Evolutionary conservation across 805 yeast species (phyloP).

Genomic region (Ogataea neopini): DNA sequence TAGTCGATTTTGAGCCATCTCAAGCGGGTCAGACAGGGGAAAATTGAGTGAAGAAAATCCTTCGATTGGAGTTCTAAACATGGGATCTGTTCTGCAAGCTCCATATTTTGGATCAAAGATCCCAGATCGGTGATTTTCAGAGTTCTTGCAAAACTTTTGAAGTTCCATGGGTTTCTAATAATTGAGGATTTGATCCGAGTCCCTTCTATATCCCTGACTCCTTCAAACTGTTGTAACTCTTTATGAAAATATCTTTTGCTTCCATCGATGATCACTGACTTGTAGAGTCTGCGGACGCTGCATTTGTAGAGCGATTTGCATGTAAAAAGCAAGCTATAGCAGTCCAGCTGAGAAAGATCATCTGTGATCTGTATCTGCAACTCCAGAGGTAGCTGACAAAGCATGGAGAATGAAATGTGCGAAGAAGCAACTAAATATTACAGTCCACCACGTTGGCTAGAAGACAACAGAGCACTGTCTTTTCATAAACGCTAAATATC

Average conservation of each 20-base stretch:
- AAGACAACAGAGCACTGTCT: too few species aligned
- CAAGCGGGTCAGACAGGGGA: conserved; percentile 16
- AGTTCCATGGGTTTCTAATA: conserved; percentile 25
- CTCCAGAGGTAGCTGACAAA: conserved; percentile 30
- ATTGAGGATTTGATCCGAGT: conserved; percentile 19
- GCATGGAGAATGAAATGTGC: conserved; percentile 17
- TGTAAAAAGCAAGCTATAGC: conserved; percentile 25
- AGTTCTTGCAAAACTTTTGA: conserved; percentile 26
- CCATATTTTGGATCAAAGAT: conserved; percentile 19
- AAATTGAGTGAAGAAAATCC: conserved; percentile 17
- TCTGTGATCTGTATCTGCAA: conserved; percentile 20
- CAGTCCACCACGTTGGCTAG: too few species aligned
- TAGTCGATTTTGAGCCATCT: conserved; percentile 23
- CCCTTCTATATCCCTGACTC: conserved; percentile 15
- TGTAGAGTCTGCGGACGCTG: conserved; percentile 22
- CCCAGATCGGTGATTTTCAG: conserved; percentile 11
- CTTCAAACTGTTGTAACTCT: conserved; percentile 21
- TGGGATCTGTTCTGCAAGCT: conserved; percentile 24
- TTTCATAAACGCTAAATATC: too few species aligned
- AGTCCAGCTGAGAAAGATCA: conserved; percentile 26
- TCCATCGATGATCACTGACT: conserved; percentile 27
- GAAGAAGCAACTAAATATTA: too few species aligned
- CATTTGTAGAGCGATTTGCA: conserved; percentile 15
- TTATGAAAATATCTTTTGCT: conserved; percentile 25
- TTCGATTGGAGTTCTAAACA: conserved; percentile 28